Evolutionary conservation across 1,284 basidiomycete genomes (phyloP), one percentile per base, ranked within the genome.

Genomic region (Leucoagaricus sp.): DNA sequence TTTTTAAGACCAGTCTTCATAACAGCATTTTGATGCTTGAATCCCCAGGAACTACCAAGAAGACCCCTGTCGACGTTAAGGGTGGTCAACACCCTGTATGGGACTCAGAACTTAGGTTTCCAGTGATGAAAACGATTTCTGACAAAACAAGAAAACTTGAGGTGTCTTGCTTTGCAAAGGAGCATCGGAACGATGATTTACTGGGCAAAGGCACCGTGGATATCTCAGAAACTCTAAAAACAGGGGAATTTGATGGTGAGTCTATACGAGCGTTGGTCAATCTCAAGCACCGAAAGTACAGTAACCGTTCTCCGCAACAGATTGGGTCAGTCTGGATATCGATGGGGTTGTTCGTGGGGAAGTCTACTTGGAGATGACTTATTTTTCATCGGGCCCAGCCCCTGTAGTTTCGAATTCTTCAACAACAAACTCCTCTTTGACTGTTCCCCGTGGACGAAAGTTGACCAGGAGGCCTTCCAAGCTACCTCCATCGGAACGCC

Each of bases 281-380:
- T 47, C 49, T 58, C 28, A 25, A 28, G 2, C 47, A 19, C 47
- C 29, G 49, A 31, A 29, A 54, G 45, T 19, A 45, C 46, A 31
- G 59, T 19, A 54, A 49, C 29, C 21, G 47, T 15, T 34, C 53
- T 26, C 49, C 17, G 34, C 36, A 50, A 40, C 57, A 91, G 88
- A 91, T 62, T 91, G 89, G 88, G 76, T 91, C 0, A 71, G 73
- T 49, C 75, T 91, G 19, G 74, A 80, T 53, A 71, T 79, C 9
- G 77, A 83, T 41, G 82, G 81, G 3, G 75, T 77, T 9, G 70
- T 78, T 40, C 79, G 87, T 38, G 88, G 88, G 6, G 85, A 91
- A 31, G 58, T 90, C n/a, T 91, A 88, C 65, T 77, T 91, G 29
- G 88, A 91, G 66, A 89, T 91, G 84, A 91, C 88, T 0, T 91